phyloP scores from a whole-genome alignment of 2,329 filamentous ascomycete genomes.

The Xylaria digitata region DNA sequence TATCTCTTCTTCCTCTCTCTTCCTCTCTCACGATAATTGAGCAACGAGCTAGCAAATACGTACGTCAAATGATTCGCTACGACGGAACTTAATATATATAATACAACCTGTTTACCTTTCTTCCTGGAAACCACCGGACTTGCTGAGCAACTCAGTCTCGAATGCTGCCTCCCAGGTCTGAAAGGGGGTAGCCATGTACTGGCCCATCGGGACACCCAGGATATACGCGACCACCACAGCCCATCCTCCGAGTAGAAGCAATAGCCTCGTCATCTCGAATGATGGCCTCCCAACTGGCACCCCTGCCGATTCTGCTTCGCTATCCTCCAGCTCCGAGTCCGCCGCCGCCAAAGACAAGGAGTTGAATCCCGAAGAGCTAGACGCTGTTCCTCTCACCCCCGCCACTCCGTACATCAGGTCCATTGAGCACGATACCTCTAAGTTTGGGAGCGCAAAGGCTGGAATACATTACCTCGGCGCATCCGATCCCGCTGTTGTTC shows the following conservation, averaged over 20 bases:
- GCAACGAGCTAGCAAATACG: constrained; percentile 10
- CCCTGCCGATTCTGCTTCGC: constrained; percentile 51
- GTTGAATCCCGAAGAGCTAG: constrained; percentile 46
- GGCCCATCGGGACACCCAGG: constrained; percentile 86
- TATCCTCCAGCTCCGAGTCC: constrained; percentile 42
- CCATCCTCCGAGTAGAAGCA: constrained; percentile 60
- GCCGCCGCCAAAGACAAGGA: constrained; percentile 37
- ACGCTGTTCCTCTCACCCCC: constrained; percentile 56
- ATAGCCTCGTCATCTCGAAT: constrained; percentile 65
- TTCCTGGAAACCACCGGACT: not conserved
- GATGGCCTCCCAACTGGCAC: constrained; percentile 65
- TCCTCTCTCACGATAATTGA: not conserved
- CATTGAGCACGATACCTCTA: constrained; percentile 65
- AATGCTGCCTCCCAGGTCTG: constrained; percentile 51
- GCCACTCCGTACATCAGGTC: constrained; percentile 68
- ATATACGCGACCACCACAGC: constrained; percentile 83
- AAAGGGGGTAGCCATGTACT: constrained; percentile 75
- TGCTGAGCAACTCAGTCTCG: constrained; percentile 34
- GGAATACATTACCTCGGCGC: constrained; percentile 44
- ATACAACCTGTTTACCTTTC: not conserved
- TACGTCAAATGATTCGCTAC: constrained; percentile 30
- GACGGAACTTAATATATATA: not conserved
- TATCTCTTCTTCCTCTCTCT: not conserved
- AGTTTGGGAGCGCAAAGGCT: constrained; percentile 49
- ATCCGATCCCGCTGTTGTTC: constrained; percentile 54